phyloP scores from a whole-genome alignment of 2,329 filamentous ascomycete species.

The Coniella vitis region DNA sequence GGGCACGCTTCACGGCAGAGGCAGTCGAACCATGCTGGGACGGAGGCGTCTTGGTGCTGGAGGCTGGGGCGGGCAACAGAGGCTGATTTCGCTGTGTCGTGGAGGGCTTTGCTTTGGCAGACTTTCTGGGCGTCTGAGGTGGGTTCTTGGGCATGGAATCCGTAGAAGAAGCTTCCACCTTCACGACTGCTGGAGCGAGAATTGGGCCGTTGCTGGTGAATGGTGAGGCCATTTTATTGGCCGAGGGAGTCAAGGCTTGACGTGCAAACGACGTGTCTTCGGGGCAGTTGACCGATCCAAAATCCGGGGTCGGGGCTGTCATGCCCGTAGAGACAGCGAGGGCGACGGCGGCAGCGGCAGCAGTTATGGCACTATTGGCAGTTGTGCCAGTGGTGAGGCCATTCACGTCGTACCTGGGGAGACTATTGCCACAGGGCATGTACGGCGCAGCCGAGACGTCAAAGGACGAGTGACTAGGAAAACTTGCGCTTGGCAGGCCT shows the following conservation, averaged over 20 bases:
- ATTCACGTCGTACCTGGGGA: conserved; percentile 5
- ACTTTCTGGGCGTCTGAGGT: conserved; percentile 14
- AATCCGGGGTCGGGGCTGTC: not conserved
- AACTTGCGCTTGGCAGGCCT: conserved; percentile 2
- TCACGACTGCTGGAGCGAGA: conserved; percentile 10
- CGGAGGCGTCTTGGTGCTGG: conserved; percentile 12
- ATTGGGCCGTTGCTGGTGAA: conserved; percentile 12
- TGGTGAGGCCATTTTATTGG: conserved; percentile 10
- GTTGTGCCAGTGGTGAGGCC: not conserved
- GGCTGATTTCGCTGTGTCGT: conserved; percentile 8
- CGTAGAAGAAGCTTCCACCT: conserved; percentile 5
- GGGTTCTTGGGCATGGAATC: conserved; percentile 15
- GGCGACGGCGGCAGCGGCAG: too few relatives aligned
- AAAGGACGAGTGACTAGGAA: conserved; percentile 7
- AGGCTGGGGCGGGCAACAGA: conserved; percentile 10
- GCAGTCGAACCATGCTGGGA: conserved; percentile 13
- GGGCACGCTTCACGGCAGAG: conserved; percentile 6
- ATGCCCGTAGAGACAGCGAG: too few relatives aligned
- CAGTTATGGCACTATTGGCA: too few relatives aligned
- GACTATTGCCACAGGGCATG: not conserved
- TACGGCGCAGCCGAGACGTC: conserved; percentile 8
- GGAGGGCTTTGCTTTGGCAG: conserved; percentile 9
- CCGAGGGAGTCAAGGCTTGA: conserved; percentile 7
- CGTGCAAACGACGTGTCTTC: conserved; percentile 12
- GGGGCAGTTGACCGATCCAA: conserved; percentile 4